These are phyloP conservation scores for Citrus mangshanensis DNA, from an alignment of 345 rosid genomes.

Conservation along the genomic window DNA sequence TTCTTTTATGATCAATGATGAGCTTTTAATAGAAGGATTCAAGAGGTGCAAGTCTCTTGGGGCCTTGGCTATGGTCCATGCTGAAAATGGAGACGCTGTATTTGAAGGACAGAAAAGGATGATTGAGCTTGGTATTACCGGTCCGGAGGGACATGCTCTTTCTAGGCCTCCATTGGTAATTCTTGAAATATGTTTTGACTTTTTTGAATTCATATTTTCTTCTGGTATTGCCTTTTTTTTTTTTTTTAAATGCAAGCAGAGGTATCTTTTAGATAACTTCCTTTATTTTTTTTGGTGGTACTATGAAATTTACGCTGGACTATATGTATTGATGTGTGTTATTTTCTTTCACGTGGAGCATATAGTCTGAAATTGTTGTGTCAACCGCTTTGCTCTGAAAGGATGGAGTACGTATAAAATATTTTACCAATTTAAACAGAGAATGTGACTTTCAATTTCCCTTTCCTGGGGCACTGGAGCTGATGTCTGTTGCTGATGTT, in stretches of 20 bases:
- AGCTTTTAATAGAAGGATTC: constrained; percentile 77
- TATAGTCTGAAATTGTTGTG: not conserved
- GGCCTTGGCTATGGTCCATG: constrained; percentile 98
- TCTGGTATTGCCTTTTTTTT: not conserved
- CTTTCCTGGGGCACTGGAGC: no score
- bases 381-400: not conserved
- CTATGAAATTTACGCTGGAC: not conserved
- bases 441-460: not conserved
- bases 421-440: not conserved
- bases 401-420: not conserved
- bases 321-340: not conserved
- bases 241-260: not conserved
- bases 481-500: no score
- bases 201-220: constrained; percentile 2
- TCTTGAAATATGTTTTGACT: constrained; percentile 10
- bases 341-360: not conserved
- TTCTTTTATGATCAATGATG: constrained; percentile 74
- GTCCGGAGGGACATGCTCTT: constrained; percentile 97
- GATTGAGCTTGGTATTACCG: constrained; percentile 90
- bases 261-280: not conserved
- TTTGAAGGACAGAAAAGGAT: constrained; percentile 89
- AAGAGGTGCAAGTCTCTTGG: constrained; percentile 91
- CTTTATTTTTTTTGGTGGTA: not conserved
- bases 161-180: constrained; percentile 89
- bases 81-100: constrained; percentile 99